Percentiles rank a stretch among this genome's conserved stretches.
Evolutionary conservation across 2,329 filamentous ascomycete species (phyloP).

Genomic region (Penicillium sp.): DNA sequence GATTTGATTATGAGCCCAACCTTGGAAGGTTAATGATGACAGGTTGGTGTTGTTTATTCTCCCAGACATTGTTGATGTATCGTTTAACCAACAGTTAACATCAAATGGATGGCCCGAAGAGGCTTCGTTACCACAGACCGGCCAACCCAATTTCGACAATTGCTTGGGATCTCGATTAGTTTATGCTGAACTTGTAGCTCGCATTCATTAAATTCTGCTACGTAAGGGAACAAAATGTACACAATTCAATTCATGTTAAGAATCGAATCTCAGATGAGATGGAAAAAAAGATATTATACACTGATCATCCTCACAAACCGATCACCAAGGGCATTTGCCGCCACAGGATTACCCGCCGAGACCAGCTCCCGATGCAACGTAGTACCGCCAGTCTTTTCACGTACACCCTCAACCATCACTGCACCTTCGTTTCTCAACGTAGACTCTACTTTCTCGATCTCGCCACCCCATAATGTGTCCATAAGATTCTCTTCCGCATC

Average conservation of each 20-base stretch:
- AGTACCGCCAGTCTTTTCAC: slow-evolving; percentile 42
- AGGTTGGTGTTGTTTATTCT: background rate
- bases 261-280: background rate
- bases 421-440: slow-evolving; percentile 41
- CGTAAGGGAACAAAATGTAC: too few species aligned
- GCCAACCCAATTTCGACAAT: too few species aligned
- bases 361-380: slow-evolving; percentile 45
- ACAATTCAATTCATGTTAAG: background rate
- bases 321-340: slow-evolving; percentile 33
- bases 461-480: slow-evolving; percentile 45
- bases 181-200: background rate
- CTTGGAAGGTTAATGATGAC: background rate
- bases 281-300: slow-evolving; percentile 10
- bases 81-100: too few species aligned
- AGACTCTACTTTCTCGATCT: slow-evolving; percentile 45
- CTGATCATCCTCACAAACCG: slow-evolving; percentile 36
- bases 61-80: background rate
- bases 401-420: slow-evolving; percentile 44
- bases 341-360: slow-evolving; percentile 35
- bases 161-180: too few species aligned
- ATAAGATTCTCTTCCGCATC: slow-evolving; percentile 48
- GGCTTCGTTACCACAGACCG: too few species aligned
- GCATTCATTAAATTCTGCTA: too few species aligned
- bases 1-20: background rate
- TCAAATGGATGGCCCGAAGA: too few species aligned